These are phyloP conservation scores for Aureobasidium sp. DNA, from an alignment of 2,329 filamentous ascomycete genomes.

Conservation along the genomic window DNA sequence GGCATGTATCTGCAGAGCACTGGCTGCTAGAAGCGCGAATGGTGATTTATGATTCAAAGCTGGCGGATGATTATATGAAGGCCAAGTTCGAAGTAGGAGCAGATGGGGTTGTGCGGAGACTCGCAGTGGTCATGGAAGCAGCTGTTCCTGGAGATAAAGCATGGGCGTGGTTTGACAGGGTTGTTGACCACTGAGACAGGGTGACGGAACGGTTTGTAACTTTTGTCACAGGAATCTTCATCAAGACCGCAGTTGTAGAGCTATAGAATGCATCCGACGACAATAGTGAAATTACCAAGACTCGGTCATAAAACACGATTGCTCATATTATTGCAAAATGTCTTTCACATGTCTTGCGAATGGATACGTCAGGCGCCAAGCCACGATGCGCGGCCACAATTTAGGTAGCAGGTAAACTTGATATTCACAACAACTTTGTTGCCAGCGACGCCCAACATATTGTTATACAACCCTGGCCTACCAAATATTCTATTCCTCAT, in stretches of 20 bases:
- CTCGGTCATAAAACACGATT: background rate
- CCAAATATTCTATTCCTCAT: background rate
- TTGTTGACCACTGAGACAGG: background rate
- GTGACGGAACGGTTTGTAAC: background rate
- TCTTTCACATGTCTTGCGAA: slow-evolving; percentile 7
- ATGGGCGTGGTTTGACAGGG: slow-evolving; percentile 16
- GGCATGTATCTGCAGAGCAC: slow-evolving; percentile 17
- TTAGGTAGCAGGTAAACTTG: background rate
- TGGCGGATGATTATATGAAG: slow-evolving; percentile 13
- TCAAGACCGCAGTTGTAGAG: background rate
- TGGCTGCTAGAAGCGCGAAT: slow-evolving; percentile 16
- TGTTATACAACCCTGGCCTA: background rate
- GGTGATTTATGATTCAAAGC: background rate
- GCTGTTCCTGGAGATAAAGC: slow-evolving; percentile 12
- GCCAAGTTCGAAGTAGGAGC: slow-evolving; percentile 17
- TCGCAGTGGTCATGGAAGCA: slow-evolving; percentile 12
- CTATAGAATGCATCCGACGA: background rate
- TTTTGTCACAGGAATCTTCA: background rate
- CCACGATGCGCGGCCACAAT: background rate
- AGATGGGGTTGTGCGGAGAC: slow-evolving; percentile 16
- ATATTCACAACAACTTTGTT: background rate
- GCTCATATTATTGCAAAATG: background rate
- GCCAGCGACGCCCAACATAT: background rate
- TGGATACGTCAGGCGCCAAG: slow-evolving; percentile 5
- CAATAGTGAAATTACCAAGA: background rate